phyloP scores from a whole-genome alignment of 2,329 filamentous ascomycete species.

The Rhynchosporium graminicola region DNA sequence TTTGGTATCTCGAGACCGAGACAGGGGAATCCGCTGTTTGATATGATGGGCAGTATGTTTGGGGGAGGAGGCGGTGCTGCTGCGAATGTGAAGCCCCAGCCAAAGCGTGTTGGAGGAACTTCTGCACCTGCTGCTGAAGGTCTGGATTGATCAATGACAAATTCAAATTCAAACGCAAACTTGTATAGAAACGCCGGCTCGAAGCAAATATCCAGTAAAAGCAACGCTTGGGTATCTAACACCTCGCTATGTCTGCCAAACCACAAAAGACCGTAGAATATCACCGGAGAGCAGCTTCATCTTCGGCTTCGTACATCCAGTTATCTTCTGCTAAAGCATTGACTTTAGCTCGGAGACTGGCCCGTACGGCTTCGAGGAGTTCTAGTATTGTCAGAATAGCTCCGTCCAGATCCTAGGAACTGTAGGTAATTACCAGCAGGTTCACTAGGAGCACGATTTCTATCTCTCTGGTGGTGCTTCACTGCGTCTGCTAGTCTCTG shows the following conservation, averaged over 20 bases:
- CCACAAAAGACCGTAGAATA: neutral
- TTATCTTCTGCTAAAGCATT: slow-evolving; percentile 76
- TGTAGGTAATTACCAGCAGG: slow-evolving; percentile 57
- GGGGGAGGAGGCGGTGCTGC: slow-evolving; percentile 66
- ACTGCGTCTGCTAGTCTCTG: slow-evolving; percentile 62
- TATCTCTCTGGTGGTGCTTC: slow-evolving; percentile 59
- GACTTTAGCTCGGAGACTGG: slow-evolving; percentile 72
- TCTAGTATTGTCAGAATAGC: slow-evolving; percentile 48
- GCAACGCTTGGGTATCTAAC: slow-evolving; percentile 34
- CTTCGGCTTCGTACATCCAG: slow-evolving; percentile 80
- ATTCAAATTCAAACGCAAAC: slow-evolving; percentile 4
- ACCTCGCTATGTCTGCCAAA: slow-evolving; percentile 17
- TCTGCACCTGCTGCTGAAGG: slow-evolving; percentile 57
- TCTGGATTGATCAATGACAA: slow-evolving; percentile 50
- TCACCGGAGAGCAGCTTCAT: slow-evolving; percentile 30
- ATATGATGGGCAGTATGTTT: slow-evolving; percentile 97
- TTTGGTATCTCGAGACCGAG: slow-evolving; percentile 87
- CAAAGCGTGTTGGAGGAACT: slow-evolving; percentile 41
- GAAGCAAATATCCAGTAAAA: slow-evolving; percentile 23
- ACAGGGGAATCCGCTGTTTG: slow-evolving; percentile 89
- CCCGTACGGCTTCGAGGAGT: slow-evolving; percentile 67
- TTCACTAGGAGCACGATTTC: slow-evolving; percentile 58
- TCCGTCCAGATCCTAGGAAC: neutral
- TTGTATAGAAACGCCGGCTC: neutral
- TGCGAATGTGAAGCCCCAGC: slow-evolving; percentile 40